Evolutionary conservation across 768 basidiomycete genomes (phyloP).

Genomic region (Podaxis sp.): DNA sequence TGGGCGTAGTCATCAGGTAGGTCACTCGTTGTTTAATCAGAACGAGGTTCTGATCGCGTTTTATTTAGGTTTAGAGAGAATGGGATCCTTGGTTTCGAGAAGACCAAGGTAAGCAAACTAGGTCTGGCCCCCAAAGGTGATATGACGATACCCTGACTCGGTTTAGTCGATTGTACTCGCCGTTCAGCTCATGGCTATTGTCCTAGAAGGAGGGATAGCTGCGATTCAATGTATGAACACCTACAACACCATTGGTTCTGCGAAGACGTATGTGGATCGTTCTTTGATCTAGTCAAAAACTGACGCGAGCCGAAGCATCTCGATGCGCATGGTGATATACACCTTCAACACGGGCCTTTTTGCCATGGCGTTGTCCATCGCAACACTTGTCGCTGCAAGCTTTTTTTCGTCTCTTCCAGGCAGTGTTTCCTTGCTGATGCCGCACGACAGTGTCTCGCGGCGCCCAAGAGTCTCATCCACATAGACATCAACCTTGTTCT

Average conservation of each 20-base stretch:
- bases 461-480: not conserved
- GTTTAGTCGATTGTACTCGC: not conserved
- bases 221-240: not conserved
- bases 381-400: not conserved
- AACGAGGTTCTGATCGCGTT: not conserved
- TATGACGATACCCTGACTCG: not conserved
- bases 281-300: not conserved
- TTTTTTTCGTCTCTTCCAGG: not conserved
- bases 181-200: not conserved
- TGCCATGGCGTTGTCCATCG: not conserved
- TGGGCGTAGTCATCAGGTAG: not conserved
- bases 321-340: not conserved
- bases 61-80: not conserved
- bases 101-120: not conserved
- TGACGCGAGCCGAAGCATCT: not conserved
- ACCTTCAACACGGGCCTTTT: not conserved
- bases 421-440: not conserved
- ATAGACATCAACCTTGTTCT: not conserved
- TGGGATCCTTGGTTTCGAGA: not conserved
- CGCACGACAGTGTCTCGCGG: not conserved
- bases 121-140: not conserved
- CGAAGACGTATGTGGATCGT: not conserved
- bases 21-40: not conserved
- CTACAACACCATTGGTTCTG: not conserved
- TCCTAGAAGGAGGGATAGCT: not conserved